Evolutionary conservation across 495 filamentous ascomycete genomes (phyloP).

Genomic region (Aspergillus sclerotioniger): DNA sequence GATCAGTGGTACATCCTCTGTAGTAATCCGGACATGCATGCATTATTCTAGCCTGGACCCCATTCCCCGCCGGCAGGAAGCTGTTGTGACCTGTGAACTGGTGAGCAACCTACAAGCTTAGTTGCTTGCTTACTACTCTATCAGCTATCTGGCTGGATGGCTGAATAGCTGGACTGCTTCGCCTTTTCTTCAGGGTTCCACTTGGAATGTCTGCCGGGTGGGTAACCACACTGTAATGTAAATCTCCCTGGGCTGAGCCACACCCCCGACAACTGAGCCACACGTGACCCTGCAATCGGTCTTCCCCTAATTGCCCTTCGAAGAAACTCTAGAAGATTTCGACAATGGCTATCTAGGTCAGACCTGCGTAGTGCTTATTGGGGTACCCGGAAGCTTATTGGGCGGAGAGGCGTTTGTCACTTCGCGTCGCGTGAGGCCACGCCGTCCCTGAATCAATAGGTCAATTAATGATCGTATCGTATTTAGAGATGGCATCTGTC

Average conservation of each 20-base stretch:
- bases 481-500: neutral
- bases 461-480: neutral
- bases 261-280: neutral
- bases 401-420: no score
- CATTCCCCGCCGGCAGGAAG: neutral
- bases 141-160: no score
- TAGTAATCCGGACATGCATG: slow-evolving; percentile 1
- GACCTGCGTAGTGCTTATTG: neutral
- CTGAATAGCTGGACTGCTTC: neutral
- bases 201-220: neutral
- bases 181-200: neutral
- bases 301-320: neutral
- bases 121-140: no score
- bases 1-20: slow-evolving; percentile 3
- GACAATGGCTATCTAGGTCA: neutral
- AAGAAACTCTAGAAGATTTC: neutral
- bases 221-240: neutral
- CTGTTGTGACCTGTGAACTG: neutral
- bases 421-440: no score
- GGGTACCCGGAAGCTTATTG: neutral
- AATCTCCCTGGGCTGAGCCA: neutral
- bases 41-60: slow-evolving; percentile 3
- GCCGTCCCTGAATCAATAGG: no score
- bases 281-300: neutral
- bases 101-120: no score